Evolutionary conservation across 2,329 filamentous ascomycete genomes (phyloP).

Genomic region (Biscogniauxia mediterranea): DNA sequence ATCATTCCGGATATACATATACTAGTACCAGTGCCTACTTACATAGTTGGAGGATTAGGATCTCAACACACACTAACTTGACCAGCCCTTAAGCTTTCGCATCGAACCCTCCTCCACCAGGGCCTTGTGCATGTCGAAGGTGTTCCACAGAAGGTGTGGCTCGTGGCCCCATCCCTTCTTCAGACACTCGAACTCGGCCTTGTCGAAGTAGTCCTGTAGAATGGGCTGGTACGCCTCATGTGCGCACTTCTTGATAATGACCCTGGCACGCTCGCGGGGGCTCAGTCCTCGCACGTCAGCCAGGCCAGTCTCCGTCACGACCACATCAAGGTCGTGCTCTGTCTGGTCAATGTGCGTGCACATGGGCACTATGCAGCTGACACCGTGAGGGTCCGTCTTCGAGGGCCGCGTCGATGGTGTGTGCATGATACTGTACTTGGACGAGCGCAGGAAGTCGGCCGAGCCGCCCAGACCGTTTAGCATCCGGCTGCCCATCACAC

Average conservation of each 20-base stretch:
- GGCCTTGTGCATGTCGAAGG: constrained; percentile 87
- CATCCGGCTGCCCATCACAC: constrained; percentile 84
- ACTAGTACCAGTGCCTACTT: not conserved
- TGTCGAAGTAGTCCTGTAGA: constrained; percentile 77
- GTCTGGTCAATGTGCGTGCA: constrained; percentile 91
- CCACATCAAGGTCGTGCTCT: constrained; percentile 86
- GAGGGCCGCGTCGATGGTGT: constrained; percentile 77
- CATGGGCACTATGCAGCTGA: constrained; percentile 90
- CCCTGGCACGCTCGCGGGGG: constrained; percentile 75
- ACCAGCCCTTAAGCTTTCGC: constrained; percentile 72
- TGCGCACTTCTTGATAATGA: constrained; percentile 84
- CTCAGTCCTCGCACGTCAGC: constrained; percentile 81
- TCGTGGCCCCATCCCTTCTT: constrained; percentile 87
- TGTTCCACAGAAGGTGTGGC: constrained; percentile 82
- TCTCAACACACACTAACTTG: constrained; percentile 13
- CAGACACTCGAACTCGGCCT: constrained; percentile 82
- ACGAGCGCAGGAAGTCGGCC: constrained; percentile 68
- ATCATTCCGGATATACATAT: too few relatives aligned
- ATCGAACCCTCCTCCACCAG: constrained; percentile 81
- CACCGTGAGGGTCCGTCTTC: constrained; percentile 78
- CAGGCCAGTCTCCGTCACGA: constrained; percentile 74
- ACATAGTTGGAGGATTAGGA: not conserved
- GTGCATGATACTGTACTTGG: constrained; percentile 90
- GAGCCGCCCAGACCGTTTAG: constrained; percentile 72
- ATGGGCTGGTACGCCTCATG: constrained; percentile 85